Evolutionary conservation across 441 rosid genomes (phyloP).

Genomic region (Arabidopsis hybrid): DNA sequence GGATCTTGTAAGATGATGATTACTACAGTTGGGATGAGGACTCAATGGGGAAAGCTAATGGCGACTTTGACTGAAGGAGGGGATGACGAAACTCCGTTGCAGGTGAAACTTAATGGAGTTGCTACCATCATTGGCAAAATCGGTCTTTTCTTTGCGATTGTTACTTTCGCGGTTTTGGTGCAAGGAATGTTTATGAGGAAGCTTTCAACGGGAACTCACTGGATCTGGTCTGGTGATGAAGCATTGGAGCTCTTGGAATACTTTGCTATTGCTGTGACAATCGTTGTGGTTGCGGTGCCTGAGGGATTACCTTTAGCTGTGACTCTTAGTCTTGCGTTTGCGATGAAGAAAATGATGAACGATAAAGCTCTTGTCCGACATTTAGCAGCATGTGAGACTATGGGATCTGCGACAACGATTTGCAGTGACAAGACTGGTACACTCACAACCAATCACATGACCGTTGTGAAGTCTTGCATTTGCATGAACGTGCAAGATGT

Average conservation of each 20-base stretch:
- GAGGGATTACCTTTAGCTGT: constrained; percentile 76
- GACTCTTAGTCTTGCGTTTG: constrained; percentile 71
- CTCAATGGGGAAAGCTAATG: constrained; percentile 78
- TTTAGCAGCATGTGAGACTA: constrained; percentile 74
- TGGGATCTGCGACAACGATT: constrained; percentile 72
- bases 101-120: constrained; percentile 73
- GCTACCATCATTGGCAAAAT: constrained; percentile 72
- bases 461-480: constrained; percentile 69
- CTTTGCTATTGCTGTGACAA: constrained; percentile 72
- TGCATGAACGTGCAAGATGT: constrained; percentile 62
- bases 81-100: constrained; percentile 71
- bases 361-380: constrained; percentile 73
- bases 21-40: constrained; percentile 75
- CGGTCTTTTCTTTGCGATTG: constrained; percentile 64
- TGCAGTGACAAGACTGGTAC: constrained; percentile 79
- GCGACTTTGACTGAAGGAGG: constrained; percentile 74
- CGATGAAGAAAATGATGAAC: constrained; percentile 84
- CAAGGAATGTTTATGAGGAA: constrained; percentile 58
- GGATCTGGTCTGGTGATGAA: constrained; percentile 66
- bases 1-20: constrained; percentile 72
- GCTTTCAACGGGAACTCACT: constrained; percentile 51
- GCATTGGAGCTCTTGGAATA: constrained; percentile 58
- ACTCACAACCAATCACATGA: constrained; percentile 71
- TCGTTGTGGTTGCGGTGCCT: constrained; percentile 77
- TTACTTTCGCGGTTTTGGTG: constrained; percentile 65